phyloP scores from a whole-genome alignment of 768 basidiomycete species.

The Chalciporus sphaerocephalus region DNA sequence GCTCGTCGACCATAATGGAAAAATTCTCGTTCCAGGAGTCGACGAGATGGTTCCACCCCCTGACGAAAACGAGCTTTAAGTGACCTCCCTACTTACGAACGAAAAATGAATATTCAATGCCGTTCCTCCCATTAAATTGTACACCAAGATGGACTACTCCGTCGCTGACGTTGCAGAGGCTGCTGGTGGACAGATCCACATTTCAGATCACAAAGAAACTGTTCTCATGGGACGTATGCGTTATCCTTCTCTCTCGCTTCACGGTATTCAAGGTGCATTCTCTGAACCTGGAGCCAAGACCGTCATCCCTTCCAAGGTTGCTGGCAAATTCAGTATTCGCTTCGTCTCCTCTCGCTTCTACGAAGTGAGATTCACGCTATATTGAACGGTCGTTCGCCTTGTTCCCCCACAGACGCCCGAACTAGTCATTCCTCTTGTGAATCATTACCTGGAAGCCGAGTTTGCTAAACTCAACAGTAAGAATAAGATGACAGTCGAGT shows the following conservation, averaged over 20 bases:
- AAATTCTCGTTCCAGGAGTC: constrained; percentile 85
- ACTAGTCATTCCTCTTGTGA: constrained; percentile 64
- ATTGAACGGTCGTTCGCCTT: constrained; percentile 36
- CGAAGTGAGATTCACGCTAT: neutral
- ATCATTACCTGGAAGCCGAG: constrained; percentile 64
- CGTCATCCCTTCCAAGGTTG: constrained; percentile 86
- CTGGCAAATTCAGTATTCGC: constrained; percentile 94
- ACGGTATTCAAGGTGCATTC: constrained; percentile 96
- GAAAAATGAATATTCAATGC: neutral
- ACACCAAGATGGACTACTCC: constrained; percentile 69
- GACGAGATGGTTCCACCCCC: constrained; percentile 78
- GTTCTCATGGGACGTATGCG: constrained; percentile 95
- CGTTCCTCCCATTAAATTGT: constrained; percentile 48
- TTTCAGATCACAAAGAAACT: constrained; percentile 71
- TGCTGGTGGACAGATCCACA: constrained; percentile 67
- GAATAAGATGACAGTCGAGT: constrained; percentile 71
- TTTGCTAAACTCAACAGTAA: constrained; percentile 84
- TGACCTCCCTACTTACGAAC: constrained; percentile 4
- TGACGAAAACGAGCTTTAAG: constrained; percentile 66
- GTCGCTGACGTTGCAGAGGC: constrained; percentile 69
- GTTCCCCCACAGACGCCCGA: constrained; percentile 89
- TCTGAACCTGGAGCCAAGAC: constrained; percentile 81
- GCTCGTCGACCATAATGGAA: constrained; percentile 74
- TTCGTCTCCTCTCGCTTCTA: constrained; percentile 30
- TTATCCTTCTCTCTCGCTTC: constrained; percentile 80